phyloP scores from a whole-genome alignment of 1,284 basidiomycete genomes.

The Peniophora sp. region DNA sequence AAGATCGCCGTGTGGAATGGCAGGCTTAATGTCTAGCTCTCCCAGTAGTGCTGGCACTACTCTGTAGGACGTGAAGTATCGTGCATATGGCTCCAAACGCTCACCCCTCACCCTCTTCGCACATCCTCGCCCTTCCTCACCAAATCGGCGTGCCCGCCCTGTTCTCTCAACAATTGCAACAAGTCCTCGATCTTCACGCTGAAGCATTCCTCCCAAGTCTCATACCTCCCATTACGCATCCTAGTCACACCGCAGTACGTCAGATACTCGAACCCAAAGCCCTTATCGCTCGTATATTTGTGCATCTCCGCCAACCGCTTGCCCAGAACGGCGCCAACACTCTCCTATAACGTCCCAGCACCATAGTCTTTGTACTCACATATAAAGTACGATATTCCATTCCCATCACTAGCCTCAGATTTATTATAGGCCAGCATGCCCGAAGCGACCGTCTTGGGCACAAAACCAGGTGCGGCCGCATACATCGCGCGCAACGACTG shows the following conservation, averaged over 20 bases:
- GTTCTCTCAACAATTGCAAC: conserved; percentile 44
- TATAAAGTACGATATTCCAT: conserved; percentile 58
- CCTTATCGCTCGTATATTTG: conserved; percentile 38
- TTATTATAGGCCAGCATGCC: conserved; percentile 32
- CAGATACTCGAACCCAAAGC: conserved; percentile 71
- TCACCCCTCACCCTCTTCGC: background rate
- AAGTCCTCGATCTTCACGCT: conserved; percentile 62
- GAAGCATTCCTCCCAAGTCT: conserved; percentile 69
- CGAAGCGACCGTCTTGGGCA: conserved; percentile 51
- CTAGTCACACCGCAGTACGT: conserved; percentile 79
- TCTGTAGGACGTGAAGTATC: conserved; percentile 31
- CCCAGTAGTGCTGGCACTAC: conserved; percentile 71
- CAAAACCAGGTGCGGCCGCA: conserved; percentile 59
- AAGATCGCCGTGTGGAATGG: conserved; percentile 80
- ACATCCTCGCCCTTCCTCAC: conserved; percentile 30
- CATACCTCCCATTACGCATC: conserved; percentile 69
- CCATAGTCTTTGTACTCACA: conserved; percentile 74
- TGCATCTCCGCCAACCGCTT: conserved; percentile 60
- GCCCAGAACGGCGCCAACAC: conserved; percentile 47
- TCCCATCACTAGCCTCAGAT: conserved; percentile 19
- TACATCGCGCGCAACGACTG: conserved; percentile 62
- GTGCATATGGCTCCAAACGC: background rate
- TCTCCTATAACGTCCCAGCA: conserved; percentile 36
- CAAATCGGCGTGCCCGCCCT: conserved; percentile 48
- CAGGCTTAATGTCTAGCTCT: conserved; percentile 56